phyloP scores from a whole-genome alignment of 129 eudicot species.

The Flaveria brownii region DNA sequence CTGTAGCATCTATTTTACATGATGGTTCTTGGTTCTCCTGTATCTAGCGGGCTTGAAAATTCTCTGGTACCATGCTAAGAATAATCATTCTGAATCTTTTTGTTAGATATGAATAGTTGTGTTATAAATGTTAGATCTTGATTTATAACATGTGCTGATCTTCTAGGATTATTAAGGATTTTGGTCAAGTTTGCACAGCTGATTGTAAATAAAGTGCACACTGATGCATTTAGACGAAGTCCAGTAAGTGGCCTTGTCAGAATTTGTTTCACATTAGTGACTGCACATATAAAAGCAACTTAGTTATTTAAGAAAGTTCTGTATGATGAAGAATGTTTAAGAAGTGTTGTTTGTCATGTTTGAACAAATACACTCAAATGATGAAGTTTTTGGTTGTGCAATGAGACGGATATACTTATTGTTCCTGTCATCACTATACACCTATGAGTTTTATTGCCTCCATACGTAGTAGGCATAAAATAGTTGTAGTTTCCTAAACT shows the following conservation, averaged over 20 bases:
- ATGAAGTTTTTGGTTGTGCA: slow-evolving; percentile 14
- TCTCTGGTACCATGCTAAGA: background rate
- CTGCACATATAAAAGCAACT: background rate
- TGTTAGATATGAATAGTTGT: slow-evolving; percentile 16
- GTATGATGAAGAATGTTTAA: slow-evolving; percentile 3
- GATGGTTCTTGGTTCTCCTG: background rate
- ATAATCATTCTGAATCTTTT: slow-evolving; percentile 8
- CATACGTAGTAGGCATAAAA: background rate
- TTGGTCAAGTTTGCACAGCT: slow-evolving; percentile 1
- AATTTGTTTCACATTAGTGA: slow-evolving; percentile 9
- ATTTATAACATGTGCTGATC: slow-evolving; percentile 8
- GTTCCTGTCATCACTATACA: background rate
- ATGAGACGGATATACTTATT: background rate
- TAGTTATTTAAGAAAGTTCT: background rate
- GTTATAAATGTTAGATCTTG: slow-evolving; percentile 4
- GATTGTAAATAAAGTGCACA: background rate
- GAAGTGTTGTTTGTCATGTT: background rate
- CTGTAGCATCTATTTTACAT: background rate
- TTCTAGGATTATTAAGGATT: slow-evolving; percentile 14
- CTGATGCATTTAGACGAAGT: slow-evolving; percentile 7
- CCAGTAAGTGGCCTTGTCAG: background rate
- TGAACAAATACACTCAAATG: background rate
- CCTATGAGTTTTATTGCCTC: background rate
- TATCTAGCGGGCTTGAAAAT: slow-evolving; percentile 9
- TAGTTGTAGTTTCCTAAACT: background rate